Percentiles rank a stretch among this genome's conserved stretches.
Conservation (phyloP, 1,284 basidiomycete species). For the Austroboletus rostrupii region DNA sequence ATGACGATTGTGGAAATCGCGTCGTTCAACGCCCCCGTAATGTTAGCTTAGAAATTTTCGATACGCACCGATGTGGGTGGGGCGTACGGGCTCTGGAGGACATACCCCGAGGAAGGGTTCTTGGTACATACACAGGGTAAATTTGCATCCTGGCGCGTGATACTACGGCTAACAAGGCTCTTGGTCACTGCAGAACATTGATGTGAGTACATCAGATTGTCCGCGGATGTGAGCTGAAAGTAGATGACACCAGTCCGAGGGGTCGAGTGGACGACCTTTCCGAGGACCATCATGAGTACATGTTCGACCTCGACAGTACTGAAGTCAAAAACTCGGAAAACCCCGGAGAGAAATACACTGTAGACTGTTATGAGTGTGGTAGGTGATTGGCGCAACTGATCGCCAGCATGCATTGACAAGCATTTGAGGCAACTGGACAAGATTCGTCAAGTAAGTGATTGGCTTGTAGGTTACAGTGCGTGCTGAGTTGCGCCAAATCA, state of each 20-base stretch:
- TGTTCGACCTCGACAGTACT: conserved; percentile 58
- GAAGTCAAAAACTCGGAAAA: conserved; percentile 38
- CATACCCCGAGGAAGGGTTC: conserved; percentile 48
- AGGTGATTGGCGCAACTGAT: conserved; percentile 8
- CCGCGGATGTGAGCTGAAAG: not conserved
- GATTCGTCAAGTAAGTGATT: conserved; percentile 60
- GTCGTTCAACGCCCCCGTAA: conserved; percentile 48
- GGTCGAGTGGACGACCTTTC: conserved; percentile 36
- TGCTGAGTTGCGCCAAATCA: conserved; percentile 3
- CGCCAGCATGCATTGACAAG: conserved; percentile 1
- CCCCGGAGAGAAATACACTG: conserved; percentile 38
- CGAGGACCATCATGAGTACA: conserved; percentile 38
- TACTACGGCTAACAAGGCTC: conserved; percentile 3
- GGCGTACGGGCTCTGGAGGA: conserved; percentile 40
- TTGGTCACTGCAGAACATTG: conserved; percentile 15
- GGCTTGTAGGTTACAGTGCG: not conserved
- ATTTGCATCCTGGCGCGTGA: conserved; percentile 9
- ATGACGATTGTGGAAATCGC: conserved; percentile 45
- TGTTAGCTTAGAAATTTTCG: conserved; percentile 52
- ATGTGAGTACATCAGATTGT: conserved; percentile 18
- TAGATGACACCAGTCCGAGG: conserved; percentile 34
- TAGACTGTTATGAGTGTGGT: conserved; percentile 51
- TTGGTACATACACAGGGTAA: conserved; percentile 65
- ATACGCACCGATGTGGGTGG: conserved; percentile 52
- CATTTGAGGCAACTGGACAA: conserved; percentile 62